These are phyloP conservation scores for Phytophthora europaea DNA, from an alignment of 352 stramenopile species.

Conservation along the genomic window DNA sequence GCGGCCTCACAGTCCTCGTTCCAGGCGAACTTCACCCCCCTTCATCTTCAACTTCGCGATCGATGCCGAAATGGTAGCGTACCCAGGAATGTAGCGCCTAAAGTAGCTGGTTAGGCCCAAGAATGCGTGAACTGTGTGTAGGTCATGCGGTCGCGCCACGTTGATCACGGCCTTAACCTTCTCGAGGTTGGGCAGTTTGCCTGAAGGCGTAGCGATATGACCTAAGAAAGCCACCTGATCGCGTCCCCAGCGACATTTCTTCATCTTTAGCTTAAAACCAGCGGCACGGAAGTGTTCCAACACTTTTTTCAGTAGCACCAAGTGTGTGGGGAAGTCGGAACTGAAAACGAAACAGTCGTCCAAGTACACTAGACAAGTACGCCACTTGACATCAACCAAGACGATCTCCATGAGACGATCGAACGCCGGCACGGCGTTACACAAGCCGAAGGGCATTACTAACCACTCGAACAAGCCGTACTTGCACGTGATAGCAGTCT, in stretches of 20 bases:
- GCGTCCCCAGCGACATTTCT: no score
- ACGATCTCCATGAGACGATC: no score
- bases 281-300: neutral
- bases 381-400: no score
- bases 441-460: constrained; percentile 4
- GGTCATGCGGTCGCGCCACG: neutral
- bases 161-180: constrained; percentile 19
- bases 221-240: no score
- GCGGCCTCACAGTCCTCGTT: no score
- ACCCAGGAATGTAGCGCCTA: neutral
- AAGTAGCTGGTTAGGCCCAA: constrained; percentile 3
- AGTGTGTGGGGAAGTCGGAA: constrained; percentile 1
- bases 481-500: constrained; percentile 8
- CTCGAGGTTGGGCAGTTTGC: constrained; percentile 3
- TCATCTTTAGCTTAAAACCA: constrained; percentile 3
- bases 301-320: neutral
- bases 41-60: no score
- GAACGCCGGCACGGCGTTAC: no score
- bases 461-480: constrained; percentile 2
- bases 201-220: neutral
- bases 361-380: no score
- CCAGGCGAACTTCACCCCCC: no score
- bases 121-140: neutral
- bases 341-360: no score
- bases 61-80: neutral